Percentiles rank a stretch among this genome's conserved stretches.
phyloP scores from a whole-genome alignment of 495 filamentous ascomycete species.

The Neurospora sp. region DNA sequence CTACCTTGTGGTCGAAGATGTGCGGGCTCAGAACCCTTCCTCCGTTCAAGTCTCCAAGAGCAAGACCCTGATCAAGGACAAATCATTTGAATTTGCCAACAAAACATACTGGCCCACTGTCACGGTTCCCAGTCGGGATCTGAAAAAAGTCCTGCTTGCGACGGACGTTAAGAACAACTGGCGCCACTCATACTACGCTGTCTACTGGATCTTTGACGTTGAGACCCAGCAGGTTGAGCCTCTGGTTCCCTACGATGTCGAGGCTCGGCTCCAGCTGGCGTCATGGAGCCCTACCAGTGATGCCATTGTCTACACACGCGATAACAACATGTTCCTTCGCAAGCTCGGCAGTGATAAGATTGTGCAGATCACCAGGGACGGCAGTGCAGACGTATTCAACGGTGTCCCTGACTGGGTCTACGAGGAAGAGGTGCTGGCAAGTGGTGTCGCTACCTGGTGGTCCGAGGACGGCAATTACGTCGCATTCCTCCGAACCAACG shows the following conservation, averaged over 20 bases:
- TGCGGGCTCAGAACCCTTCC: slow-evolving; percentile 41
- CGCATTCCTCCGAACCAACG: slow-evolving; percentile 87
- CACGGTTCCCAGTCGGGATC: slow-evolving; percentile 69
- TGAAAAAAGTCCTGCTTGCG: slow-evolving; percentile 73
- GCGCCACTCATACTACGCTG: slow-evolving; percentile 76
- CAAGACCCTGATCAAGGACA: slow-evolving; percentile 64
- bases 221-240: slow-evolving; percentile 68
- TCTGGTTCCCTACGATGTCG: slow-evolving; percentile 56
- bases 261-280: slow-evolving; percentile 71
- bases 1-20: slow-evolving; percentile 80
- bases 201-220: slow-evolving; percentile 93
- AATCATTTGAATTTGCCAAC: slow-evolving; percentile 47
- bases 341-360: slow-evolving; percentile 47
- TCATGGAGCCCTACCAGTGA: slow-evolving; percentile 84
- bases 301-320: slow-evolving; percentile 70
- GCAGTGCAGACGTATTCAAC: slow-evolving; percentile 80
- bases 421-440: slow-evolving; percentile 85
- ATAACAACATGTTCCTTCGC: slow-evolving; percentile 83
- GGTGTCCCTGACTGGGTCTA: slow-evolving; percentile 99
- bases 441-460: slow-evolving; percentile 88
- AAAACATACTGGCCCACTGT: slow-evolving; percentile 40
- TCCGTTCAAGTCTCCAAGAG: slow-evolving; percentile 34
- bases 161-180: slow-evolving; percentile 66
- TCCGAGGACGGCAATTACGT: slow-evolving; percentile 77
- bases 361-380: slow-evolving; percentile 73